Evolutionary conservation across 176 grass and related monocot genomes (phyloP).

Genomic region (Puccinellia tenuiflora): DNA sequence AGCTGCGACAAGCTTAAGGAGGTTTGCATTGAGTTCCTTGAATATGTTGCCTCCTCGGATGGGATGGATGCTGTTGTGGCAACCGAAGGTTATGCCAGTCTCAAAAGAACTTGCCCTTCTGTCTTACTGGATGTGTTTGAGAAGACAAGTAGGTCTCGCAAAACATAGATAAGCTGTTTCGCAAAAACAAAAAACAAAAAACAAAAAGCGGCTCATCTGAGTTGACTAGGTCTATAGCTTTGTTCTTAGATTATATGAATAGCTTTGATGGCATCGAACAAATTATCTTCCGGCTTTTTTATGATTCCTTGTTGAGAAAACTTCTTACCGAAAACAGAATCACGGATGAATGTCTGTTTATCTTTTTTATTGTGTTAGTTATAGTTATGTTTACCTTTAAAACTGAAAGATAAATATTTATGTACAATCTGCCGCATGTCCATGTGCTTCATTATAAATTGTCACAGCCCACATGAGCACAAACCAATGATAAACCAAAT

Average conservation of each 20-base stretch:
- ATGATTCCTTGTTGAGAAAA: not conserved
- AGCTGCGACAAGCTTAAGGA: not conserved
- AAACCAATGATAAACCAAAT: too few relatives aligned
- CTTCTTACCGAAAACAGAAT: not conserved
- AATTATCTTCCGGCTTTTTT: not conserved
- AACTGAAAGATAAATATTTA: too few relatives aligned
- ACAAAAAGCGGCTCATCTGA: not conserved
- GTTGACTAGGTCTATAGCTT: not conserved
- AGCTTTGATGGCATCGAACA: not conserved
- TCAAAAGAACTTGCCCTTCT: slow-evolving; percentile 25
- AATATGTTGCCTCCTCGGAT: not conserved
- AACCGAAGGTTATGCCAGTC: not conserved
- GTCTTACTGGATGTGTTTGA: not conserved
- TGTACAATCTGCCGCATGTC: too few relatives aligned
- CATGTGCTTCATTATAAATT: too few relatives aligned
- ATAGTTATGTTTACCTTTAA: too few relatives aligned
- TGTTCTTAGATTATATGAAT: not conserved
- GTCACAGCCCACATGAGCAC: too few relatives aligned
- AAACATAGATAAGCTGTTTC: not conserved
- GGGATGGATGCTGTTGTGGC: not conserved
- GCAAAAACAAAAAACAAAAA: too few relatives aligned
- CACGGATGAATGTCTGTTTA: too few relatives aligned
- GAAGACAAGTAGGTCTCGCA: not conserved
- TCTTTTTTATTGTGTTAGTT: too few relatives aligned
- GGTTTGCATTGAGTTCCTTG: slow-evolving; percentile 21